Conservation (phyloP, 2,329 filamentous ascomycete genomes). For the Emmonsiellopsis sp. region DNA sequence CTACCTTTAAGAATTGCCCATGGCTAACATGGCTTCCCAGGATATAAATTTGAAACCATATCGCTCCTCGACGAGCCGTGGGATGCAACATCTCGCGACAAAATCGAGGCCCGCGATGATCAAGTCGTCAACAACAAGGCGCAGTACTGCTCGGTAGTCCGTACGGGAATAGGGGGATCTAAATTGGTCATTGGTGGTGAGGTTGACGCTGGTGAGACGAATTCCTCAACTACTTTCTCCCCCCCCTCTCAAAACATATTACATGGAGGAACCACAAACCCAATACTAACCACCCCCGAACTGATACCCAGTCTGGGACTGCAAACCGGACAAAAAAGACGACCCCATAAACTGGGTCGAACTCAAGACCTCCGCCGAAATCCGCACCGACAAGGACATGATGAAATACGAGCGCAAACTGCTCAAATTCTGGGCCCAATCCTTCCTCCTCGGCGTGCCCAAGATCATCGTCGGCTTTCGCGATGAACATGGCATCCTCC, state of each 20-base stretch:
- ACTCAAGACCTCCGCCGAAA: slow-evolving; percentile 77
- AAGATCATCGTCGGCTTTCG: slow-evolving; percentile 88
- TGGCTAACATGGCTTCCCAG: slow-evolving; percentile 33
- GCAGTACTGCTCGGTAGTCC: slow-evolving; percentile 91
- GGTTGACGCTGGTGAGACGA: slow-evolving; percentile 67
- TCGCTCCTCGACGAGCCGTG: slow-evolving; percentile 67
- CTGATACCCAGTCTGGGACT: slow-evolving; percentile 60
- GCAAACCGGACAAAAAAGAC: slow-evolving; percentile 57
- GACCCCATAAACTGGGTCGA: slow-evolving; percentile 86
- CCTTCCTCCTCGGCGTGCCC: slow-evolving; percentile 84
- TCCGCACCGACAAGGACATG: slow-evolving; percentile 57
- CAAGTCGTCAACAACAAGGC: slow-evolving; percentile 76
- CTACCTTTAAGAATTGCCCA: not conserved
- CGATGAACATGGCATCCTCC: slow-evolving; percentile 60
- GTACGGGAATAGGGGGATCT: slow-evolving; percentile 71
- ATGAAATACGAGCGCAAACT: slow-evolving; percentile 79
- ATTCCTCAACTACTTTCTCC: not conserved
- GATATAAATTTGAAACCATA: slow-evolving; percentile 94
- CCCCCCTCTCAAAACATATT: not conserved
- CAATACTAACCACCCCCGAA: no score
- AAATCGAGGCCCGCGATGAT: slow-evolving; percentile 66
- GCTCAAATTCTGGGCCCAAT: slow-evolving; percentile 94
- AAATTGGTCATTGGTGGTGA: slow-evolving; percentile 79
- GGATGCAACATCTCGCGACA: slow-evolving; percentile 60
- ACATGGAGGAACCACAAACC: not conserved